phyloP scores from a whole-genome alignment of 2,329 filamentous ascomycete genomes.

The Xylariaceae sp. region DNA sequence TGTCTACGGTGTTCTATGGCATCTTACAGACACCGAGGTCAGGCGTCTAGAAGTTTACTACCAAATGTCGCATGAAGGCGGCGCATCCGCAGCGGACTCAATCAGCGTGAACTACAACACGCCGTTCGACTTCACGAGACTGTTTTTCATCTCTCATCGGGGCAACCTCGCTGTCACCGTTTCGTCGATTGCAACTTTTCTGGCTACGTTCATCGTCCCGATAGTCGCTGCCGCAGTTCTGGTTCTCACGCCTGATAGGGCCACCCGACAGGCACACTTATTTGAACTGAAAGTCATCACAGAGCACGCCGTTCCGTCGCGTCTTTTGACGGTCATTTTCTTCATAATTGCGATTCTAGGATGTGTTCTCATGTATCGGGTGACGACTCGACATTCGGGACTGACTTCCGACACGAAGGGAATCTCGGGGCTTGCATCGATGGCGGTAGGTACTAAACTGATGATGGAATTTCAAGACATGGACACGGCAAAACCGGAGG shows the following conservation, averaged over 20 bases:
- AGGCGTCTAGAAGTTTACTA: constrained; percentile 63
- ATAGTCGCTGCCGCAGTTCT: constrained; percentile 62
- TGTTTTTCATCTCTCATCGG: constrained; percentile 55
- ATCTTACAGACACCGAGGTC: constrained; percentile 61
- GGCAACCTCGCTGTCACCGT: constrained; percentile 64
- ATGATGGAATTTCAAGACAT: constrained; percentile 68
- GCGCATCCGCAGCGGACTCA: constrained; percentile 58
- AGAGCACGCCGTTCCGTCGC: constrained; percentile 55
- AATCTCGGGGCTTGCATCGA: constrained; percentile 67
- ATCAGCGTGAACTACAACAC: constrained; percentile 73
- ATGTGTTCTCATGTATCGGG: constrained; percentile 52
- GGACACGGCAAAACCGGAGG: constrained; percentile 59
- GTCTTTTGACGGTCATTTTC: constrained; percentile 53
- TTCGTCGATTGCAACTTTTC: constrained; percentile 58
- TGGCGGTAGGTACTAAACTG: constrained; percentile 69
- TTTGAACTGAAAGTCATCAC: constrained; percentile 47
- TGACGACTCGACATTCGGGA: constrained; percentile 59
- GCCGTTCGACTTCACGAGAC: constrained; percentile 59
- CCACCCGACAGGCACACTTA: constrained; percentile 39
- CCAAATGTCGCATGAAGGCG: constrained; percentile 55
- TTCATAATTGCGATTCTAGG: constrained; percentile 54
- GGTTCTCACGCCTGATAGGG: constrained; percentile 49
- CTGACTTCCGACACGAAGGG: constrained; percentile 64
- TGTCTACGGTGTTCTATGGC: constrained; percentile 59
- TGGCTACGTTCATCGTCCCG: constrained; percentile 64